These are phyloP conservation scores for Neurospora tetraspora DNA, from an alignment of 495 filamentous ascomycete genomes.

Conservation along the genomic window DNA sequence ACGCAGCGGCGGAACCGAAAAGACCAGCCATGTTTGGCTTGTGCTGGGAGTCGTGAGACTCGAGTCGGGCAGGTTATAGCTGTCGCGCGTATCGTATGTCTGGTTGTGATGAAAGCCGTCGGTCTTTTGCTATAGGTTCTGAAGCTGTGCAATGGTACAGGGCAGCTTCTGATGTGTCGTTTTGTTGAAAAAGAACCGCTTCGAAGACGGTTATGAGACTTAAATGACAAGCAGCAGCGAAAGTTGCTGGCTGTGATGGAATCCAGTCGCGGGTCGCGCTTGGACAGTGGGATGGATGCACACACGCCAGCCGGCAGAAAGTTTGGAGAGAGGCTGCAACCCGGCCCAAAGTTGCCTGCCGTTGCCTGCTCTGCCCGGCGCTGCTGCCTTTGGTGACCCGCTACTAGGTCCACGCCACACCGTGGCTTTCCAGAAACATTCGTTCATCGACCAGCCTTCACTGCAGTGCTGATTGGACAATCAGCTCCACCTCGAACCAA, in stretches of 20 bases:
- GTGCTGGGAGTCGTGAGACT: not conserved
- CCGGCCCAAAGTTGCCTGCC: not conserved
- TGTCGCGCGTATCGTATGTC: not conserved
- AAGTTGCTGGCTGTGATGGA: not conserved
- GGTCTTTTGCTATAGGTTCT: not conserved
- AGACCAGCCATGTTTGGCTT: conserved; percentile 48
- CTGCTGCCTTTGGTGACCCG: not conserved
- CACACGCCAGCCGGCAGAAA: not conserved
- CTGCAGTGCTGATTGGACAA: not conserved
- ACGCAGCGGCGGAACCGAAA: conserved; percentile 48
- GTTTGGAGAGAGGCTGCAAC: not conserved
- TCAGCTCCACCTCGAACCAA: not conserved
- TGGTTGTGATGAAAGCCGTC: not conserved
- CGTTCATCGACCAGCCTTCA: not conserved
- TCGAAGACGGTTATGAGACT: not conserved
- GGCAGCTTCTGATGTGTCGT: not conserved
- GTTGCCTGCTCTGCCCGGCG: not conserved
- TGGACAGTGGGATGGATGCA: not conserved
- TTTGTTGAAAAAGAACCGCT: not conserved
- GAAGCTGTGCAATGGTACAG: not conserved
- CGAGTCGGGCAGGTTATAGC: not conserved
- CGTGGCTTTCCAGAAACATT: not conserved
- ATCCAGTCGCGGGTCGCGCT: not conserved
- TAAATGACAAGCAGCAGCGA: not conserved
- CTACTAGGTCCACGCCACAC: not conserved